These are phyloP conservation scores for Zygoascus bituminiphila DNA, from an alignment of 805 yeast species.

Conservation along the genomic window DNA sequence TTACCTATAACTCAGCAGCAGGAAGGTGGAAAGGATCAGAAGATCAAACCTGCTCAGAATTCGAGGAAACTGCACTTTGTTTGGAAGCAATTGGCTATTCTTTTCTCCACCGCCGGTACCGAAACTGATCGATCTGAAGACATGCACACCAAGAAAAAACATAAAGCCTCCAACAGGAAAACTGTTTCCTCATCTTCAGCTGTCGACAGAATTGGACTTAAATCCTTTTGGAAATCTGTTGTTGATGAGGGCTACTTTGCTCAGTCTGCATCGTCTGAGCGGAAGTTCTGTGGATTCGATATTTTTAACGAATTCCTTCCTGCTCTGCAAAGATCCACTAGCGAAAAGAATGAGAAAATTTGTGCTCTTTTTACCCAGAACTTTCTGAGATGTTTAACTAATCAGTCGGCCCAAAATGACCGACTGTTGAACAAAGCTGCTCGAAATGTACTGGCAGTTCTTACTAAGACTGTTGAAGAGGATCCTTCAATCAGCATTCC, in stretches of 20 bases:
- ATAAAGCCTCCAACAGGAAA: conserved; percentile 25
- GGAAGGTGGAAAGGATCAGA: conserved; percentile 37
- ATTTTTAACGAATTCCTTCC: conserved; percentile 46
- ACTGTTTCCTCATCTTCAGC: conserved; percentile 12
- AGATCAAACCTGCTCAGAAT: conserved; percentile 74
- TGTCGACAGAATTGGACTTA: conserved; percentile 30
- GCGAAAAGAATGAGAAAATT: conserved; percentile 21
- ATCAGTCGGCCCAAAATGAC: conserved; percentile 61
- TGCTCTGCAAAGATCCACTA: background rate
- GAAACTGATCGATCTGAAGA: conserved; percentile 19
- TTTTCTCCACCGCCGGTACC: conserved; percentile 18
- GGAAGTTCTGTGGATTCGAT: conserved; percentile 82
- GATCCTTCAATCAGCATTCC: conserved; percentile 33
- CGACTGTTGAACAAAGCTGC: conserved; percentile 64
- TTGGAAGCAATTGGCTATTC: conserved; percentile 54
- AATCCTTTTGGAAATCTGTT: conserved; percentile 71
- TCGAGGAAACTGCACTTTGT: conserved; percentile 66
- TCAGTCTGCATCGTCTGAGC: conserved; percentile 69
- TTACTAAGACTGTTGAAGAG: conserved; percentile 34
- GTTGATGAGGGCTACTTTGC: conserved; percentile 78
- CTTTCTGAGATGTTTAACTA: conserved; percentile 61
- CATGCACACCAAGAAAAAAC: conserved; percentile 34
- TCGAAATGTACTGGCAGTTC: conserved; percentile 37
- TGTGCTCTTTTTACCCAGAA: conserved; percentile 33
- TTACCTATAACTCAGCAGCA: conserved; percentile 29